phyloP scores from a whole-genome alignment of 257 asterid species.

The Forsythia suspensa region DNA sequence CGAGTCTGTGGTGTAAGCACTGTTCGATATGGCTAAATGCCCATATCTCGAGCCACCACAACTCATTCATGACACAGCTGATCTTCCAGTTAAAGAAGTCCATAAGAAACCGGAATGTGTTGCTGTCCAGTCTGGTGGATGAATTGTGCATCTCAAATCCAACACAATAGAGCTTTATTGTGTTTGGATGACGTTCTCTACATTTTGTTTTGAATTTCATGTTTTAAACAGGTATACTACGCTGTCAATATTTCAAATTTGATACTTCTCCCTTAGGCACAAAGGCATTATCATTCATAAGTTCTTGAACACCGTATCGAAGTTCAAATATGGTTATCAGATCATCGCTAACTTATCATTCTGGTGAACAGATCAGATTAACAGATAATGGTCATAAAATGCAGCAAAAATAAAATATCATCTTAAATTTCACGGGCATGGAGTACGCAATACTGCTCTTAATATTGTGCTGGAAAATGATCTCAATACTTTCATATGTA shows the following conservation, averaged over 20 bases:
- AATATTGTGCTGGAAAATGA: background rate
- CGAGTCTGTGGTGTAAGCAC: background rate
- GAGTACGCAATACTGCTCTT: background rate
- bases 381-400: background rate
- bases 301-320: background rate
- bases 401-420: background rate
- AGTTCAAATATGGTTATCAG: background rate
- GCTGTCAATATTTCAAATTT: background rate
- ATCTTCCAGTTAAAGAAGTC: too few relatives aligned
- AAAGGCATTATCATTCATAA: too few relatives aligned
- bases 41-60: background rate
- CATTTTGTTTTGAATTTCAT: too few relatives aligned
- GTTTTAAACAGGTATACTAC: background rate
- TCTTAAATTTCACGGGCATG: background rate
- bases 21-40: background rate
- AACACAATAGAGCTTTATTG: background rate
- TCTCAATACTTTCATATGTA: background rate
- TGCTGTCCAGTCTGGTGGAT: background rate
- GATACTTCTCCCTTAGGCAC: too few relatives aligned
- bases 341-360: background rate
- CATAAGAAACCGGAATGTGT: background rate
- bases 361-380: background rate
- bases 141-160: background rate
- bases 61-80: background rate
- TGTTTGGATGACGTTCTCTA: background rate